These are phyloP conservation scores for Cenchrus fungigraminus DNA, from an alignment of 176 grass and related monocot species.

Conservation along the genomic window DNA sequence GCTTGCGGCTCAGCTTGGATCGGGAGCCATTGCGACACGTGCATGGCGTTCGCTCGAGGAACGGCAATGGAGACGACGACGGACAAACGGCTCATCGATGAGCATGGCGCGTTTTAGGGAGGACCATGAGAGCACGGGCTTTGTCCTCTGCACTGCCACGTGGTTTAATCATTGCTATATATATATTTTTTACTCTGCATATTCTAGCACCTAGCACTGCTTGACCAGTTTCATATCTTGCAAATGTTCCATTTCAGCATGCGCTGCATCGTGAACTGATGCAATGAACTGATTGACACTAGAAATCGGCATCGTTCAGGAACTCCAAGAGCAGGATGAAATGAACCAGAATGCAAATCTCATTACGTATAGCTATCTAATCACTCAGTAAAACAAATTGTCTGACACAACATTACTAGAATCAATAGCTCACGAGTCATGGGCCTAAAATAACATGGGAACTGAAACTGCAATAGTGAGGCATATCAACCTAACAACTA, in stretches of 20 bases:
- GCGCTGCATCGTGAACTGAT: too few species aligned
- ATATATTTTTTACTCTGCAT: neutral
- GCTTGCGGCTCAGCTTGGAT: conserved; percentile 25
- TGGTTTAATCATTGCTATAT: neutral
- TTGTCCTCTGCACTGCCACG: too few species aligned
- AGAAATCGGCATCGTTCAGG: neutral
- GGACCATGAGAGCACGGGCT: conserved; percentile 29
- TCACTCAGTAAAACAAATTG: neutral
- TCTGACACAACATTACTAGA: neutral
- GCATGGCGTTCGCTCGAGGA: neutral
- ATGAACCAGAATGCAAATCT: neutral
- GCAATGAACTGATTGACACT: neutral
- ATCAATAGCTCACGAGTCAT: neutral
- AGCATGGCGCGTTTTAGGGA: conserved; percentile 61
- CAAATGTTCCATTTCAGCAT: too few species aligned
- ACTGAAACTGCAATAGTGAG: neutral
- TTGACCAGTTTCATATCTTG: neutral
- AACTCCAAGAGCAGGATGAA: neutral
- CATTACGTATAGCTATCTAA: neutral
- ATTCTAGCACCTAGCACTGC: neutral
- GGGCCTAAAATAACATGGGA: neutral
- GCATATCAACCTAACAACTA: neutral
- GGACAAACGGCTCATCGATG: conserved; percentile 33
- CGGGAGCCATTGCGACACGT: neutral
- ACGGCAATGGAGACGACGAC: conserved; percentile 3